These are phyloP conservation scores for Colletotrichum destructivum DNA, from an alignment of 2,329 filamentous ascomycete genomes.

Conservation along the genomic window DNA sequence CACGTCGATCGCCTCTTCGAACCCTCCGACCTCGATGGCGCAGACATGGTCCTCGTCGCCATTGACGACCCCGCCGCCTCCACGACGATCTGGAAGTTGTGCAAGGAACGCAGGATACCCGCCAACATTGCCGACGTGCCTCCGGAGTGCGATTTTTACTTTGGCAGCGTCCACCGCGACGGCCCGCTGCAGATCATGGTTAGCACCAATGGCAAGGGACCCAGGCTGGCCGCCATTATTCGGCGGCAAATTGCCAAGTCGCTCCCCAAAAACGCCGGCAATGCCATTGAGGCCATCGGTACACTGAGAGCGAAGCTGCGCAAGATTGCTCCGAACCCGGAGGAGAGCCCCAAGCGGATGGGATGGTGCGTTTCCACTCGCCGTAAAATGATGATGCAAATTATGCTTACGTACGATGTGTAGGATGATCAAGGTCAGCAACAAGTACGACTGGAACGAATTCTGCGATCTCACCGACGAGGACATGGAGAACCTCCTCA, in stretches of 20 bases:
- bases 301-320: conserved; percentile 84
- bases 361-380: conserved; percentile 73
- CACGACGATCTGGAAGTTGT: conserved; percentile 91
- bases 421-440: conserved; percentile 94
- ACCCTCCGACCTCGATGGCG: conserved; percentile 85
- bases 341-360: conserved; percentile 91
- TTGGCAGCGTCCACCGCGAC: conserved; percentile 94
- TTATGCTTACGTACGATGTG: not conserved
- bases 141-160: conserved; percentile 98
- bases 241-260: conserved; percentile 83
- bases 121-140: conserved; percentile 98
- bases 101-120: conserved; percentile 85
- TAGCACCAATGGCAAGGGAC: conserved; percentile 97
- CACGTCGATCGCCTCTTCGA: conserved; percentile 89
- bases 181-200: conserved; percentile 99
- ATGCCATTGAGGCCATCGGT: conserved; percentile 89
- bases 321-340: conserved; percentile 78
- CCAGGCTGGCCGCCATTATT: conserved; percentile 89
- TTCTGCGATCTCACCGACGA: conserved; percentile 85
- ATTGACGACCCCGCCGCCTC: conserved; percentile 96
- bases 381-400: too few species aligned
- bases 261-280: conserved; percentile 84
- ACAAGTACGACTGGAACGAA: conserved; percentile 87
- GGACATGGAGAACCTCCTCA: conserved; percentile 87
- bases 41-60: conserved; percentile 91